These are phyloP conservation scores for Lathyrus sativus DNA, from an alignment of 306 rosid species.

Conservation along the genomic window DNA sequence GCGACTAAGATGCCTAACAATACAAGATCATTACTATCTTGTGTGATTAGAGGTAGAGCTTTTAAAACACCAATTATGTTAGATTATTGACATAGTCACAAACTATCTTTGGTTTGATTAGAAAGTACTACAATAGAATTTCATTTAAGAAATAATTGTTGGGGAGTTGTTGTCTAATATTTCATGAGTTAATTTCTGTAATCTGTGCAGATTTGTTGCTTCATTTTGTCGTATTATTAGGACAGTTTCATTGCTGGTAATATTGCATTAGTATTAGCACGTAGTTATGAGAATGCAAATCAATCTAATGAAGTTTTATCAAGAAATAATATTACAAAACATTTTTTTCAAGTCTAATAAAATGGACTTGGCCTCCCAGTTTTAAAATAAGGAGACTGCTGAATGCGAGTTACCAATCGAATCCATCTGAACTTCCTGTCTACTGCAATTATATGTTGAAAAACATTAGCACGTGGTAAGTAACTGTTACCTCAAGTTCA, in stretches of 20 bases:
- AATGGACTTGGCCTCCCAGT: conserved; percentile 17
- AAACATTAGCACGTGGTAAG: conserved; percentile 35
- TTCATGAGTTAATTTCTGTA: background rate
- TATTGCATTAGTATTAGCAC: background rate
- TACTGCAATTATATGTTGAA: conserved; percentile 26
- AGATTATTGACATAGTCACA: conserved; percentile 25
- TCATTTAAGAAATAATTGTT: conserved; percentile 15
- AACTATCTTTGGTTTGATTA: conserved; percentile 26
- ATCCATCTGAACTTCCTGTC: conserved; percentile 30
- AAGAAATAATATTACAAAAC: conserved; percentile 8
- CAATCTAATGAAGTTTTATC: background rate
- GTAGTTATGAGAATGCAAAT: background rate
- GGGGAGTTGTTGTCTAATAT: conserved; percentile 10
- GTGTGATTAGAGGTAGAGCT: conserved; percentile 34
- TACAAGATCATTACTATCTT: conserved; percentile 18
- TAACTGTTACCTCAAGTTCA: conserved; percentile 84
- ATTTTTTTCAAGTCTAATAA: background rate
- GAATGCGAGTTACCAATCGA: conserved; percentile 29
- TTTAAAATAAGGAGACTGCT: conserved; percentile 28
- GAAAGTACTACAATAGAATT: conserved; percentile 16
- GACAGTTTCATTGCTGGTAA: conserved; percentile 7
- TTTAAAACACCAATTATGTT: conserved; percentile 25
- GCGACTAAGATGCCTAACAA: conserved; percentile 23
- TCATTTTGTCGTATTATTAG: background rate
- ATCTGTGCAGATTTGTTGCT: background rate